Conservation (phyloP, 495 filamentous ascomycete genomes). For the Penicillium daleae region DNA sequence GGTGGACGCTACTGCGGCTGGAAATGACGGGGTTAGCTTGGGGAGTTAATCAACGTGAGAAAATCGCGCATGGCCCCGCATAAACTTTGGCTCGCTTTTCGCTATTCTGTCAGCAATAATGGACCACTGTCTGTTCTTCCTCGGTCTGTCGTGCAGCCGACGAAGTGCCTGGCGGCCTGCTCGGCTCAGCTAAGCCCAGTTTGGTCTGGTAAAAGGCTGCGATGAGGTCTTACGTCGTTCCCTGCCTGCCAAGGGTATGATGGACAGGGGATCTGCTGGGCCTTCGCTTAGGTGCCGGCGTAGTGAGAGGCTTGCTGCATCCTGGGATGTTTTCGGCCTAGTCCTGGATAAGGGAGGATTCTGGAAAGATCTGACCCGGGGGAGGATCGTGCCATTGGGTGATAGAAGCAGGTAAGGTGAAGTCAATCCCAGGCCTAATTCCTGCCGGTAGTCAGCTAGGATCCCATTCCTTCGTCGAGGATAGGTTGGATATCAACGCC, state of each 20-base stretch:
- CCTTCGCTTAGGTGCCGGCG: slow-evolving; percentile 20
- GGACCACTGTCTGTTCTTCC: no score
- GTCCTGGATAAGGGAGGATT: slow-evolving; percentile 5
- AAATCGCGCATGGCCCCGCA: slow-evolving; percentile 27
- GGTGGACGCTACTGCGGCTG: slow-evolving; percentile 16
- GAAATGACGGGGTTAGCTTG: slow-evolving; percentile 2
- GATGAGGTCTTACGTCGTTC: slow-evolving; percentile 13
- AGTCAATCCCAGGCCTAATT: not conserved
- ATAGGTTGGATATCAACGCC: slow-evolving; percentile 2
- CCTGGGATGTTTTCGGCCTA: not conserved
- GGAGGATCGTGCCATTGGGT: slow-evolving; percentile 3
- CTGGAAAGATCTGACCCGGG: slow-evolving; percentile 15
- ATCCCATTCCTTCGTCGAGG: not conserved
- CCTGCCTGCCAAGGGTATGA: slow-evolving; percentile 10
- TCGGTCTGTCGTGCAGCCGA: slow-evolving; percentile 12
- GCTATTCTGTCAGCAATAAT: not conserved
- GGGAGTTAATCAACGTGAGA: slow-evolving; percentile 9
- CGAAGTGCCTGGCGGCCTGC: slow-evolving; percentile 2
- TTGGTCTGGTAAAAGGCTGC: not conserved
- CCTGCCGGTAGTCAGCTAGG: not conserved
- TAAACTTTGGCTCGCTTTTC: not conserved
- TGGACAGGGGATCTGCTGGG: slow-evolving; percentile 17
- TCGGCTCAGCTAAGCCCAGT: not conserved
- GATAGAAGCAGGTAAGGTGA: slow-evolving; percentile 1
- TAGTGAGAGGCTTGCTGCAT: slow-evolving; percentile 7